Percentiles rank a stretch among this genome's conserved stretches.
These are phyloP conservation scores for Saccharomyces eubayanus DNA, from an alignment of 805 yeast genomes.

Conservation along the genomic window DNA sequence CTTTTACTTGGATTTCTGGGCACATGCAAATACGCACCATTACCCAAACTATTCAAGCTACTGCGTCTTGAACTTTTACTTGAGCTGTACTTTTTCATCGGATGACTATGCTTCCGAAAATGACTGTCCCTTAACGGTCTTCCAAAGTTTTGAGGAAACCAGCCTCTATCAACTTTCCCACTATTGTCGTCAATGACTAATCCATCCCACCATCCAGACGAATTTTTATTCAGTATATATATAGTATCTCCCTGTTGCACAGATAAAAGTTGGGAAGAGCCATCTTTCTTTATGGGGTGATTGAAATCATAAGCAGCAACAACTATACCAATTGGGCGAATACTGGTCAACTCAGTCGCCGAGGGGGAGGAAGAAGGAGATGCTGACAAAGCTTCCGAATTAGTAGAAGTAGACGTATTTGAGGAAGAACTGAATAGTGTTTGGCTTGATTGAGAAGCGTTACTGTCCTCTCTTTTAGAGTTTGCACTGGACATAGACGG, in stretches of 20 bases:
- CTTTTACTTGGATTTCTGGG: constrained; percentile 5
- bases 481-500: not conserved
- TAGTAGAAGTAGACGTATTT: not conserved
- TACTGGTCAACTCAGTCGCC: constrained; percentile 3
- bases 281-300: constrained; percentile 6
- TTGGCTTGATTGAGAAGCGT: not conserved
- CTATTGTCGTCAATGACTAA: constrained; percentile 29
- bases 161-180: constrained; percentile 53
- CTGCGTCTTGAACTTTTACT: constrained; percentile 8
- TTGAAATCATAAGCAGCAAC: constrained; percentile 15
- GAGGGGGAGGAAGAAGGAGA: not conserved
- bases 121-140: constrained; percentile 8
- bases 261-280: constrained; percentile 10
- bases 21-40: not conserved
- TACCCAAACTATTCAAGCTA: constrained; percentile 15
- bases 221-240: constrained; percentile 56
- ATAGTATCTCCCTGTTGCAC: constrained; percentile 55
- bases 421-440: not conserved
- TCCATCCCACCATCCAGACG: constrained; percentile 88
- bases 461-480: not conserved
- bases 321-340: constrained; percentile 16
- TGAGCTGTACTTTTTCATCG: constrained; percentile 1
- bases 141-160: constrained; percentile 68
- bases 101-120: constrained; percentile 8
- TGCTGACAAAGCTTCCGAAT: not conserved